Base-by-base conservation (phyloP, 2,329 filamentous ascomycete species). In the Fusarium sp. region DNA sequence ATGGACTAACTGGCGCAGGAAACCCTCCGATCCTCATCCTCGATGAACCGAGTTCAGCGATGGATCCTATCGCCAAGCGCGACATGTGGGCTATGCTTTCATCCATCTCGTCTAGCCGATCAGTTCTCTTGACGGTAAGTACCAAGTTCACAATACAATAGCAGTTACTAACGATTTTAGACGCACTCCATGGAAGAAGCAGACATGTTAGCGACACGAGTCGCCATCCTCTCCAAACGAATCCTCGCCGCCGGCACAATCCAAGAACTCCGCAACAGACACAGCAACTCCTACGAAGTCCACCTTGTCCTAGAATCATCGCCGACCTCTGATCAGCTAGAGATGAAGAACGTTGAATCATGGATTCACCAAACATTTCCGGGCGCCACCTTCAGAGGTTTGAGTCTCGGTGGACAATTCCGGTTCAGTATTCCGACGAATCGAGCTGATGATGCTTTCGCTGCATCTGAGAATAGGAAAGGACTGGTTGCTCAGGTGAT, bases 101-200 rank as follows among this genome's bases (percentile, higher is more conserved):
- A 9, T 84, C 86, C 3, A 86, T 93, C 12, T 86, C 88, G 0
- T 86, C 88, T 0, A 91, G 91, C 0, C 85, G 92, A 31, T 88
- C 88, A 2, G 82, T 94, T 1, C 82, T 94, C 0, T 84, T 94
- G 37, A 94, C 92, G 8, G 46, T 29, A 42, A 28, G 8, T 12
- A 1, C 7, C 11, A 10, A 16, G 15, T 13, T 9, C 4, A 4
- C 9, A 28, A 11, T 28, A 20, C 11, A 6, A 43, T 43, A 24
- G 8, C 8, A 23, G 4, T 4, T 21, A 5, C 50, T 54, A 1
- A 54, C 10, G 3, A 4, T 1, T 1, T 13, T 11, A 57, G 0
- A 94, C 92, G 0, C 92, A 94, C 76, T 90, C 86, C 13, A 94
- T 94, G 91, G 92, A 94, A 75, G 92, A 94, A 77, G 92, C 92